Base-by-base conservation (phyloP, 2,329 filamentous ascomycete species). In the Fusarium sp. region DNA sequence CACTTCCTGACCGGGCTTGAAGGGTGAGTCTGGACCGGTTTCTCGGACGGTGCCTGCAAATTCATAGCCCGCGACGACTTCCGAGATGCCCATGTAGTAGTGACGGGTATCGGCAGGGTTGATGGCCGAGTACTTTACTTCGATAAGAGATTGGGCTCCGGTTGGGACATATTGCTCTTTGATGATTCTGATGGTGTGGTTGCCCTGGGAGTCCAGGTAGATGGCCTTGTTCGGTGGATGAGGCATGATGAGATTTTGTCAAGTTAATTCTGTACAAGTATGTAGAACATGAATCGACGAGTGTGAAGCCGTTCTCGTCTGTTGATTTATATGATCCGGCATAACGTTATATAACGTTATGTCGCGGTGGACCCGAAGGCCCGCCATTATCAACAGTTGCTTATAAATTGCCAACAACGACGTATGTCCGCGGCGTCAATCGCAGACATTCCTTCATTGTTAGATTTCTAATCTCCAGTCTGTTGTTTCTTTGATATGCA, bases 121-220 rank as follows among this genome's bases (percentile, higher is more conserved):
- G n/a, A 72, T 73, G 5, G 62, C 70, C 0, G 70, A 72, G 17
- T 72, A 73, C 5, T 70, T 62, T 22, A 72, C 70, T n/a, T 72
- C 44, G 10, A 72, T 62, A 5, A 72, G 53, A 0, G 70, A 70
- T 0, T 72, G 70, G 8, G 51, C 58, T 0, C 24, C 12, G 1
- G 56, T 29, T 0, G 66, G 70, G 0, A 63, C 2, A 2, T 72
- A 73, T 29, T 36, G 55, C 22, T 57, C 33, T 6, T 36, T 6
- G 16, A 57, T 57, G 35, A 40, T 40, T 5, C 55, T 16, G 55
- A 57, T 36, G 1, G 35, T 57, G 20, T 57, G 55, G 3, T 57
- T 57, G 33, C 55, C 55, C 55, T 57, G 55, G 5, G 22, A 36
- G 55, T 57, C 55, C 14, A 57, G 55, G 22, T 57, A 57, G 22